Evolutionary conservation across 257 asterid species (phyloP), one percentile per base, ranked within the genome.

Genomic region (Anisodus tanguticus): DNA sequence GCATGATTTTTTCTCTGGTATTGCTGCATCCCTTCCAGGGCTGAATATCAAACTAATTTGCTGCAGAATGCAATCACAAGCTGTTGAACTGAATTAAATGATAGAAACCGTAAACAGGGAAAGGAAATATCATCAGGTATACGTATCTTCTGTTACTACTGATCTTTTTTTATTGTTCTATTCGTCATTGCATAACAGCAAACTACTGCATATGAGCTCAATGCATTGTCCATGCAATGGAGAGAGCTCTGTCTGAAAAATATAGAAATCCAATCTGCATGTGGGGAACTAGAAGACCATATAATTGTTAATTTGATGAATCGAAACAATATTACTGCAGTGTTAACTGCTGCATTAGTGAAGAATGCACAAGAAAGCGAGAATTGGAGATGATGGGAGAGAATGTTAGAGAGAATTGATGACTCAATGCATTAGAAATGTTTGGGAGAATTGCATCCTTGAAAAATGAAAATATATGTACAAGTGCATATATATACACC

Each of bases 41-140:
- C 83, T 85, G 35, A 83, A 70, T 69, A 58, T 53, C 62, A 59
- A 69, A 59, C 70, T 51, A 74, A 72, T 87, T 84, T 81, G 35
- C 85, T 84, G 51, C 83, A 95, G 98, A 89, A 86, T 92, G 87
- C 97, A 97, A 89, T 86, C 94, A 69, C 97, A 93, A 88, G 97
- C 90, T 81, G 86, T 86, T 86, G 93, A 93, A 85, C 91, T 97
- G 84, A 91, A 91, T 84, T 93, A 87, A 81, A 88, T 88, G 83
- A 93, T 95, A 26, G 98, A 97, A 88, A 88, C 94, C n/a, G 98
- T 94, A 79, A 97, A 97, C 81, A 94, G 99, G 83, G 98, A 97
- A 85, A 93, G 99, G 91, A 97, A 95, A 81, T 97, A 95, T 93
- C 98, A 94, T 89, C 99, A 97, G 98, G 99, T 97, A 86, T 87